Conservation (phyloP, 352 stramenopile species). For the Stramenopiles sp. region DNA sequence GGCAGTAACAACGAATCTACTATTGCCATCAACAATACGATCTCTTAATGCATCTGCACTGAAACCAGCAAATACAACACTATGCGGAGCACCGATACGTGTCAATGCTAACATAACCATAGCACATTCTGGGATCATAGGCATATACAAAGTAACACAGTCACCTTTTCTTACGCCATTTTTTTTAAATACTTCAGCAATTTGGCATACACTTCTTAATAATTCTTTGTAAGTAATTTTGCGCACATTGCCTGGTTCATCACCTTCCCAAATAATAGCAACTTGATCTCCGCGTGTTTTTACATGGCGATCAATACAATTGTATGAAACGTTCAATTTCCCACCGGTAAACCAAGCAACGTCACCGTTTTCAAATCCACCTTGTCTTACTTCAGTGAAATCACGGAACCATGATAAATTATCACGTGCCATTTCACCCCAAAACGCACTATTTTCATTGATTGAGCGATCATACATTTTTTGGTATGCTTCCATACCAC, state of each 20-base stretch:
- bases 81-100: conserved; percentile 87
- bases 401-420: conserved; percentile 75
- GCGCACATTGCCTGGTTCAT: conserved; percentile 70
- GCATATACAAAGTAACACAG: conserved; percentile 93
- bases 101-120: conserved; percentile 93
- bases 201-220: conserved; percentile 58
- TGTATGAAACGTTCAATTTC: conserved; percentile 76
- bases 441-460: conserved; percentile 66
- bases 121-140: conserved; percentile 92
- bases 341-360: conserved; percentile 83
- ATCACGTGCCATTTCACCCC: conserved; percentile 58
- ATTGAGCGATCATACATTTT: conserved; percentile 58
- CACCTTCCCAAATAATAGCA: conserved; percentile 88
- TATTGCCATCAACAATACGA: conserved; percentile 70
- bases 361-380: conserved; percentile 62
- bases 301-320: conserved; percentile 86
- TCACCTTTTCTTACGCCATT: conserved; percentile 58
- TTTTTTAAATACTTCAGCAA: conserved; percentile 84
- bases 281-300: conserved; percentile 48
- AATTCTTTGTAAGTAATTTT: conserved; percentile 74
- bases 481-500: conserved; percentile 48
- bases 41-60: conserved; percentile 76
- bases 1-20: conserved; percentile 76
- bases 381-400: conserved; percentile 62
- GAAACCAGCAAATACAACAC: conserved; percentile 88